A percentile compares a stretch with the other conserved stretches of the same genome.
Evolutionary conservation across 2,329 filamentous ascomycete species (phyloP).

Genomic region (Fusarium oxysporum): DNA sequence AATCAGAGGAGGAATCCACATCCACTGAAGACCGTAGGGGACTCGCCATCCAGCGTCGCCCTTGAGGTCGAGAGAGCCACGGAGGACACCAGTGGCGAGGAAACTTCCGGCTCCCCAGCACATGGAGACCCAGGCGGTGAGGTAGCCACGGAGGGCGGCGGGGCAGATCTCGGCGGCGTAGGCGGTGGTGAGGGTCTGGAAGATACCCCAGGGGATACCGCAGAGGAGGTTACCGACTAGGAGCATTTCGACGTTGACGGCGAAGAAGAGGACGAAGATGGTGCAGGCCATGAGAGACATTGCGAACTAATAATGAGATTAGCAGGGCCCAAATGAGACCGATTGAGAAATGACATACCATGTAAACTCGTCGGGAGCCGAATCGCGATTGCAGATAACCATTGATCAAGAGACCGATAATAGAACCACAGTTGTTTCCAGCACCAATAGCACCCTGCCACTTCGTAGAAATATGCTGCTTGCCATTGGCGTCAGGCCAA

Average conservation of each 20-base stretch:
- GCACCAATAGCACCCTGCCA: conserved; percentile 64
- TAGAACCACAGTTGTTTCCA: conserved; percentile 59
- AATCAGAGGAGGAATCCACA: conserved; percentile 58
- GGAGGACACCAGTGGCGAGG: conserved; percentile 56
- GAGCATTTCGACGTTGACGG: conserved; percentile 53
- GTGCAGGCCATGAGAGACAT: conserved; percentile 54
- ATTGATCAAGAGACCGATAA: conserved; percentile 62
- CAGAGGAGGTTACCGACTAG: conserved; percentile 59
- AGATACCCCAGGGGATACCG: conserved; percentile 59
- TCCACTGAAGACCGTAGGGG: conserved; percentile 62
- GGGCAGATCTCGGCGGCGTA: conserved; percentile 62
- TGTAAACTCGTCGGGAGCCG: conserved; percentile 60
- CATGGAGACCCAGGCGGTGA: conserved; percentile 61
- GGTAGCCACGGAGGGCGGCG: conserved; percentile 58
- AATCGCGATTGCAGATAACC: conserved; percentile 60
- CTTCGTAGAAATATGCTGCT: conserved; percentile 55
- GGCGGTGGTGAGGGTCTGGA: conserved; percentile 59
- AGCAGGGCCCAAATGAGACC: neutral
- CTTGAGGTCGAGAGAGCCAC: conserved; percentile 51
- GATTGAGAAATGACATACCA: conserved; percentile 49
- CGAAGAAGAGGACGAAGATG: conserved; percentile 62
- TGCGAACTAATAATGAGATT: conserved; percentile 40
- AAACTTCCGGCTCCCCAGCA: conserved; percentile 63
- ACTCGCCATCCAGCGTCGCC: conserved; percentile 59
- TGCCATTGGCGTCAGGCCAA: conserved; percentile 47